Evolutionary conservation across 805 yeast species (phyloP).

Genomic region (Priceomyces haplophilus): DNA sequence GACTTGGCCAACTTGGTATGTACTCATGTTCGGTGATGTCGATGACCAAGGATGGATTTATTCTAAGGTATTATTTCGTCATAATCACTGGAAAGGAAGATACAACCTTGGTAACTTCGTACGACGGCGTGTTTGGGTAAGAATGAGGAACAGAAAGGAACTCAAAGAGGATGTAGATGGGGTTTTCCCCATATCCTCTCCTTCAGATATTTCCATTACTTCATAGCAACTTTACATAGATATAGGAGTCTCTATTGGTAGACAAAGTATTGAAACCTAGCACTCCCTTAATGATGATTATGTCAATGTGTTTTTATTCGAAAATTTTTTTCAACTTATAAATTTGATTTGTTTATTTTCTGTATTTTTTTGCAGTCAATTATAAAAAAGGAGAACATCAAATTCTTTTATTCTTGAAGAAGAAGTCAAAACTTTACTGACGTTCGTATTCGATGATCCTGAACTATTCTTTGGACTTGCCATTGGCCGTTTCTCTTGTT

Average conservation of each 20-base stretch:
- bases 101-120: constrained; percentile 58
- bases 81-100: constrained; percentile 62
- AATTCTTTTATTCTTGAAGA: too few species aligned
- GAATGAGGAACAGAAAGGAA: constrained; percentile 30
- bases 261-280: too few species aligned
- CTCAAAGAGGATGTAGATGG: not conserved
- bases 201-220: too few species aligned
- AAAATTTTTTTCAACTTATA: too few species aligned
- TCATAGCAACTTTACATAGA: too few species aligned
- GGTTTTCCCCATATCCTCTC: too few species aligned
- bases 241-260: too few species aligned
- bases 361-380: not conserved
- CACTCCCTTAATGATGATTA: too few species aligned
- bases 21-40: constrained; percentile 64
- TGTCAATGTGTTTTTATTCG: too few species aligned
- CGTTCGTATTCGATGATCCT: not conserved
- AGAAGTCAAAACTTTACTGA: too few species aligned
- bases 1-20: constrained; percentile 72
- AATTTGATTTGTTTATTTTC: too few species aligned
- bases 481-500: constrained; percentile 9
- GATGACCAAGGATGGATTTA: constrained; percentile 89
- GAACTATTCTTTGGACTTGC: constrained; percentile 5
- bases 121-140: constrained; percentile 63
- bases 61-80: constrained; percentile 48
- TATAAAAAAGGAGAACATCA: too few species aligned